Evolutionary conservation across 108 stramenopile species (phyloP), one percentile per base, ranked within the genome.

Genomic region (Nitzschia sp.): DNA sequence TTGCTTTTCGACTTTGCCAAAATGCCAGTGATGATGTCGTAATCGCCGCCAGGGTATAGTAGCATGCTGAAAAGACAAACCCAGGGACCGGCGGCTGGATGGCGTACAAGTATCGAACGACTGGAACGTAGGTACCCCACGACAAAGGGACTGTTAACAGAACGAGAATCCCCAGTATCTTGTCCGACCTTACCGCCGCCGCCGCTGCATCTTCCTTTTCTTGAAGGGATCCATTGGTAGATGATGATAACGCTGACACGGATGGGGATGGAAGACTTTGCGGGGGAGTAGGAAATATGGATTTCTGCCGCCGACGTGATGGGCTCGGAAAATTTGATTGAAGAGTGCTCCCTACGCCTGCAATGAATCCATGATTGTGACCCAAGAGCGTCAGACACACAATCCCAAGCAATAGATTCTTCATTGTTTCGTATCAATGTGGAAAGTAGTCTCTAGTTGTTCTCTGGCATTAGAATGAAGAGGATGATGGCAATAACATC

Each of bases 51-150:
- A 95, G 72, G 5, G 85, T 26, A 70, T 92, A 95, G 77, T 95
- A 95, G 30, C 79, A 87, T 1, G 89, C 79, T n/a, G 88, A 90
- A 80, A 95, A 92, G 19, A 92, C 88, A 66, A 95, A 83, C 46
- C 94, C 94, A 0, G 94, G 94, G 34, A 91, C 76, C 1, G 94
- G 77, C 15, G 88, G 88, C 46, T 89, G 59, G 55, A 89, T 78
- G 54, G 85, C 85, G 63, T 95, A 92, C 46, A 95, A 64, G 70
- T 83, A 86, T 66, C 65, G 25, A 0, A 74, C 73, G 26, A 89
- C 89, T 0, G 94, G 94, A 1, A 78, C 80, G 61, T 95, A 95
- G 11, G 94, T 92, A 18, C 94, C 94, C 93, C 93, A 95, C 3
- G 89, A 73, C 18, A 91, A 23, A 0, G 93, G 93, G 0, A 95